Conservation (phyloP, 1,284 basidiomycete genomes). For the Cutaneotrichosporon daszewskae region DNA sequence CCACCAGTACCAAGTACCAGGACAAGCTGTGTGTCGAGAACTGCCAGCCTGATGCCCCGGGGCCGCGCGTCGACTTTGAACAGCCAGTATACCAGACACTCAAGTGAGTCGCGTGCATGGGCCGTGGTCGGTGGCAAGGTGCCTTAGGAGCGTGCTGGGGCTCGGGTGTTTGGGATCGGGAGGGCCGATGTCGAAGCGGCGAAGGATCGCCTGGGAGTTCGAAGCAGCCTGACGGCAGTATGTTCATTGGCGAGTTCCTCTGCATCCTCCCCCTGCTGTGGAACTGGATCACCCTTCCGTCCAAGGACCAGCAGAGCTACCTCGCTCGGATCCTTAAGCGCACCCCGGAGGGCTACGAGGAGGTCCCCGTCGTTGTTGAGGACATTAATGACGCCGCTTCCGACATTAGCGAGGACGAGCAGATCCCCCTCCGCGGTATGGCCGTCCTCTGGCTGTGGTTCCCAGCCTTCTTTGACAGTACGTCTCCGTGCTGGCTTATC, state of each 20-base stretch:
- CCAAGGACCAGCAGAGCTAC: constrained; percentile 6
- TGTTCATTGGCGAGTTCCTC: constrained; percentile 81
- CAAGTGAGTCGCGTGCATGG: constrained; percentile 67
- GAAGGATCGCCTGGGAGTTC: no score
- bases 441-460: constrained; percentile 44
- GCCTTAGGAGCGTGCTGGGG: no score
- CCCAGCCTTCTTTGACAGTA: constrained; percentile 48
- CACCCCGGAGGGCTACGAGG: constrained; percentile 1
- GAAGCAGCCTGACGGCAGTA: constrained; percentile 27
- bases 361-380: constrained; percentile 5
- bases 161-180: no score
- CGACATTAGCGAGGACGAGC: constrained; percentile 42
- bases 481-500: neutral
- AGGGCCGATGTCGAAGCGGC: no score
- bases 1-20: constrained; percentile 42
- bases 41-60: constrained; percentile 54
- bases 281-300: constrained; percentile 36
- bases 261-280: constrained; percentile 79
- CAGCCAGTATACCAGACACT: constrained; percentile 85
- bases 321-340: constrained; percentile 3
- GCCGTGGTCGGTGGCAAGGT: no score
- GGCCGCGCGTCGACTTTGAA: constrained; percentile 65
- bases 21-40: constrained; percentile 96
- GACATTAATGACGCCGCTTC: constrained; percentile 30
- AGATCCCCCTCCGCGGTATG: constrained; percentile 28